Evolutionary conservation across 2,329 filamentous ascomycete species (phyloP), one percentile per base, ranked within the genome.

Genomic region (Lachnellula occidentalis): DNA sequence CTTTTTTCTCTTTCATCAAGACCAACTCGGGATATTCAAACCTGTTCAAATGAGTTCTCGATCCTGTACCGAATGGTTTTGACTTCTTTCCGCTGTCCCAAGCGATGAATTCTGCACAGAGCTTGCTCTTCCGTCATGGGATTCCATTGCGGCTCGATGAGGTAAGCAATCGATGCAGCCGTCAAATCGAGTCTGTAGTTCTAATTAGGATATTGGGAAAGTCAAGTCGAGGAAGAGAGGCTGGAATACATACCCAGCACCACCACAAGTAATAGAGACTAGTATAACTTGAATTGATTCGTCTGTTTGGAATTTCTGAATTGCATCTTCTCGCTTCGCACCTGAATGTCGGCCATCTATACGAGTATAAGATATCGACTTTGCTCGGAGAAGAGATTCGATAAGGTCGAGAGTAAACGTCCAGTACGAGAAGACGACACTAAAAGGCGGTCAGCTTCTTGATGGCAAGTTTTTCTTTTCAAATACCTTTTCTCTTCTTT

Each of bases 341-440:
- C 73, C 72, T 0, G 70, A 68, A 0, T 76, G 70, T 34, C 72
- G 75, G 1, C 77, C 77, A 53, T 81, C 78, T 46, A 78, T 76
- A 0, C 78, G 71, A 12, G 74, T 62, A 49, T 60, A 68, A 1
- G 34, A 42, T 4, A 81, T 71, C 0, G 48, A 53, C 0, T 66
- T 62, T 15, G 72, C 54, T 0, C 67, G 57, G 0, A 81, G 64
- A 0, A 72, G 74, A 1, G 55, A 58, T 48, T 76, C 67, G 0
- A 80, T 66, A 1, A 79, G 53, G 42, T 79, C 72, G 1, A 81
- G 73, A 0, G 73, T 79, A 11, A 72, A 60, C 15, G 74, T 71
- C 78, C 78, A 81, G 0, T 68, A 74, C 0, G 77, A 79, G 53
- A 81, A 81, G 0, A 81, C 71, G 15, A 80, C 69, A 48, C 78